Percentiles rank a stretch among this genome's conserved stretches.
Evolutionary conservation across 768 basidiomycete genomes (phyloP).

Genomic region (Fibroporia radiculosa): DNA sequence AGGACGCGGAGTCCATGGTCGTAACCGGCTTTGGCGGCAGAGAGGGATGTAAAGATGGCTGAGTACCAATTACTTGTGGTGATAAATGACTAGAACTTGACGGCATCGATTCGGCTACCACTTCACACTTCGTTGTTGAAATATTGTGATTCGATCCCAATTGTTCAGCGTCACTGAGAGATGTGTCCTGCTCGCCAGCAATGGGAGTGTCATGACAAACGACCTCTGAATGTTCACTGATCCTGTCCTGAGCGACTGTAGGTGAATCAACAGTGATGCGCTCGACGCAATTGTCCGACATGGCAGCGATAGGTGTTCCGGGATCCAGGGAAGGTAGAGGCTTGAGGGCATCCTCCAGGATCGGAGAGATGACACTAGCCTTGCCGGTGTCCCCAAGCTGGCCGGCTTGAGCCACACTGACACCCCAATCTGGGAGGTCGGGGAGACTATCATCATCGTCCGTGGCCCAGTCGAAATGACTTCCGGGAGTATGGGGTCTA

Average conservation of each 20-base stretch:
- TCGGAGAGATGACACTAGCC: slow-evolving; percentile 46
- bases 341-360: slow-evolving; percentile 54
- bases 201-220: slow-evolving; percentile 6
- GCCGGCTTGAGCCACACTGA: slow-evolving; percentile 34
- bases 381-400: neutral
- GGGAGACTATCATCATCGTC: slow-evolving; percentile 78
- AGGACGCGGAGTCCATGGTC: slow-evolving; percentile 13
- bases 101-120: too few relatives aligned
- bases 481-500: slow-evolving; percentile 62
- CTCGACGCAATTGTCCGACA: neutral
- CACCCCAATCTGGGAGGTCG: slow-evolving; percentile 82
- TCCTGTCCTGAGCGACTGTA: neutral
- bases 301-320: slow-evolving; percentile 4
- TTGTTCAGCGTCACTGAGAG: too few relatives aligned
- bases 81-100: too few relatives aligned
- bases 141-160: too few relatives aligned
- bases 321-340: slow-evolving; percentile 44
- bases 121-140: too few relatives aligned
- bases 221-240: too few relatives aligned
- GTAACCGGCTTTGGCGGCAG: slow-evolving; percentile 39
- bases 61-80: too few relatives aligned
- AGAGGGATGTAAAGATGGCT: slow-evolving; percentile 34
- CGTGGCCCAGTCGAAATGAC: slow-evolving; percentile 85
- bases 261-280: neutral
- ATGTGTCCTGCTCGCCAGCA: too few relatives aligned